phyloP scores from a whole-genome alignment of 164 flowering plant genomes.

The Kingdonia uniflora region DNA sequence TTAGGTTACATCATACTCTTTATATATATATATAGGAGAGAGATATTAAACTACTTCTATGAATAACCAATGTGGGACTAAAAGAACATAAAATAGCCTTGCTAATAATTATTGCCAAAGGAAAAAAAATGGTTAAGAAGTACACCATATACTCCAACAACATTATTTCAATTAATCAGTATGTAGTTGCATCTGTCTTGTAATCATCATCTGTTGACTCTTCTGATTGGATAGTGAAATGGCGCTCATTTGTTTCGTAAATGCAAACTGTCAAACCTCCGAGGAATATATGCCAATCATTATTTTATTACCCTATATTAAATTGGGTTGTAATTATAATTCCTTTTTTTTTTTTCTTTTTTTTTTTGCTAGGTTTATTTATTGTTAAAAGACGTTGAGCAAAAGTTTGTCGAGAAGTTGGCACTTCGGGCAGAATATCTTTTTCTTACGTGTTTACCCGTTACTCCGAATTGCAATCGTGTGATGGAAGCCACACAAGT shows the following conservation, averaged over 20 bases:
- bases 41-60: too few species aligned
- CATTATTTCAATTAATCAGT: too few species aligned
- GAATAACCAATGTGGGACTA: too few species aligned
- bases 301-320: neutral
- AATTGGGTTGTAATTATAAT: neutral
- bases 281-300: neutral
- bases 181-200: too few species aligned
- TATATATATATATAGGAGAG: too few species aligned
- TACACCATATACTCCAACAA: too few species aligned
- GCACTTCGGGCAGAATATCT: conserved; percentile 28
- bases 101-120: too few species aligned
- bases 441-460: conserved; percentile 46
- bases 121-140: too few species aligned
- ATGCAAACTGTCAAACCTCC: neutral
- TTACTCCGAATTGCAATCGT: conserved; percentile 80
- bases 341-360: neutral
- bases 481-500: conserved; percentile 53
- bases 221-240: neutral
- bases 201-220: too few species aligned
- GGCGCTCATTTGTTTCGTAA: neutral
- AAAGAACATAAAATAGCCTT: too few species aligned
- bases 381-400: conserved; percentile 46
- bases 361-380: conserved; percentile 38
- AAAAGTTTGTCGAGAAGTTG: conserved; percentile 23
- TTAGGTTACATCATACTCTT: too few species aligned